These are phyloP conservation scores for Balansia obtecta DNA, from an alignment of 2,329 filamentous ascomycete genomes.

Conservation along the genomic window DNA sequence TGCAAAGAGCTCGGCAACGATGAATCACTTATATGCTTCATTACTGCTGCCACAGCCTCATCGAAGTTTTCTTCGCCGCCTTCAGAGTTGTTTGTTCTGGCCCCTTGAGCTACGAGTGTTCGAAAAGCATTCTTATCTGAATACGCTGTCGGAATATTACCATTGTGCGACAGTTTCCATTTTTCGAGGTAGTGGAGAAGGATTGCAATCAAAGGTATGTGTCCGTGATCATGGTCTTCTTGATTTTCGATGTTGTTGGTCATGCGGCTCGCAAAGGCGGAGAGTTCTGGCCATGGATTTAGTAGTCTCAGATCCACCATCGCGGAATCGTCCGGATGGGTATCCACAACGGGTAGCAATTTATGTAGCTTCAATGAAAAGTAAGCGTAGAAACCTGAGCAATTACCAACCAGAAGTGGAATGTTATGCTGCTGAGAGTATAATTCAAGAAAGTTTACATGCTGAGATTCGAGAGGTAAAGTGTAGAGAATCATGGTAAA, in stretches of 20 bases:
- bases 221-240: slow-evolving; percentile 73
- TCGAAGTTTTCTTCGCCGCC: slow-evolving; percentile 96
- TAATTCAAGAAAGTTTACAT: slow-evolving; percentile 31
- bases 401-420: slow-evolving; percentile 73
- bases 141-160: slow-evolving; percentile 58
- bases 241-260: slow-evolving; percentile 57
- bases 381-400: slow-evolving; percentile 82
- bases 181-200: slow-evolving; percentile 69
- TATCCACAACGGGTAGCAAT: slow-evolving; percentile 89
- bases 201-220: slow-evolving; percentile 77
- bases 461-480: slow-evolving; percentile 32
- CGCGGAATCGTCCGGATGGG: slow-evolving; percentile 78
- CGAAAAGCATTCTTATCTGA: slow-evolving; percentile 80
- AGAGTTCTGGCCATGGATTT: slow-evolving; percentile 74
- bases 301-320: slow-evolving; percentile 77
- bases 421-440: slow-evolving; percentile 45
- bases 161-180: slow-evolving; percentile 65
- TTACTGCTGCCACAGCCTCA: slow-evolving; percentile 74
- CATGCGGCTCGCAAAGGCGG: slow-evolving; percentile 51
- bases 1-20: slow-evolving; percentile 56
- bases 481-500: slow-evolving; percentile 46
- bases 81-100: slow-evolving; percentile 62
- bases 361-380: slow-evolving; percentile 69
- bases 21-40: slow-evolving; percentile 69
- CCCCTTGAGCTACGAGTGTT: slow-evolving; percentile 51